phyloP scores from a whole-genome alignment of 163 green algal genomes.

The Picocystis sp. region DNA sequence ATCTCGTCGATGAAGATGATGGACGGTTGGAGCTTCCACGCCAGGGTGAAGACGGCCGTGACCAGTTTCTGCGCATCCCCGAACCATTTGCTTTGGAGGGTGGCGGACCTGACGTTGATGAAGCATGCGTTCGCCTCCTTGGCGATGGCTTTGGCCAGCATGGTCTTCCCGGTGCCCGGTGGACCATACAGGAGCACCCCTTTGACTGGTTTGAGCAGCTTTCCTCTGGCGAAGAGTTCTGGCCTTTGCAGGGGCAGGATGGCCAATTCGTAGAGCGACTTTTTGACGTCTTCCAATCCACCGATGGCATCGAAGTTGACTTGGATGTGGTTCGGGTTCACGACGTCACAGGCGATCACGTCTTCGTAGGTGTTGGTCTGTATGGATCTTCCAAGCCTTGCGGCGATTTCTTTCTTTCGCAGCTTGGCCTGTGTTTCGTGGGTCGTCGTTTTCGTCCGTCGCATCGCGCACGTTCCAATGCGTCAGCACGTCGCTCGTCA shows the following conservation, averaged over 20 bases:
- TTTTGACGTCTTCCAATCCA: conserved; percentile 22
- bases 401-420: conserved; percentile 14
- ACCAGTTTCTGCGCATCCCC: conserved; percentile 37
- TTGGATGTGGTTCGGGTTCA: conserved; percentile 19
- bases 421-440: background rate
- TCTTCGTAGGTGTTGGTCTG: conserved; percentile 19
- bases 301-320: conserved; percentile 21
- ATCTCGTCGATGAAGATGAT: conserved; percentile 45
- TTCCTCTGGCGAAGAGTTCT: conserved; percentile 16
- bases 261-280: conserved; percentile 17
- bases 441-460: too few relatives aligned
- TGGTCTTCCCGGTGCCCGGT: conserved; percentile 30
- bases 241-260: conserved; percentile 18
- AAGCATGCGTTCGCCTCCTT: conserved; percentile 32
- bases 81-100: conserved; percentile 36
- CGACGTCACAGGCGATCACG: conserved; percentile 22
- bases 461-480: too few relatives aligned
- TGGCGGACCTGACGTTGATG: conserved; percentile 31
- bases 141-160: conserved; percentile 32
- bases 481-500: too few relatives aligned
- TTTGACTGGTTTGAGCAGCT: conserved; percentile 21
- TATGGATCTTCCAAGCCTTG: conserved; percentile 9
- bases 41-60: conserved; percentile 32
- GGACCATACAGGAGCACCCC: conserved; percentile 29
- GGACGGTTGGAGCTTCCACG: conserved; percentile 31